Base-by-base conservation (phyloP, 2,329 filamentous ascomycete species). In the Trichoderma brevicompactum region DNA sequence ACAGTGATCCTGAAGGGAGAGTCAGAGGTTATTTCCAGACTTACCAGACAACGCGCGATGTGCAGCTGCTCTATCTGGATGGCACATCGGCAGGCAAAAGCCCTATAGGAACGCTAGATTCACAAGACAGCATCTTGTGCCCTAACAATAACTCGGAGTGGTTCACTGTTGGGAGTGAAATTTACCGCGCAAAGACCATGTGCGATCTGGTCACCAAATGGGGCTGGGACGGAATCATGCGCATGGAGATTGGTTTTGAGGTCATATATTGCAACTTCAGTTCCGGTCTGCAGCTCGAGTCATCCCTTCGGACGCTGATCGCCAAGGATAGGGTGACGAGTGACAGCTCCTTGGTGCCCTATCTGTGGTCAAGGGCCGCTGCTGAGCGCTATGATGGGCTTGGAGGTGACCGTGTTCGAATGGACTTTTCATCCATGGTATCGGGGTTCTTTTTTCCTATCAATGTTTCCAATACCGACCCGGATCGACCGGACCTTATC, bases 191-290 rank as follows among this genome's bases (percentile, higher is more conserved):
- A 0, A 55, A 70, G 1, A 79, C 80, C 1, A 75, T 91, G 1
- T 92, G 90, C 73, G 74, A 80, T 0, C 69, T 89, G 9, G 80
- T 84, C 9, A 74, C 50, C 66, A 74, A 70, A 62, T 85, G 74
- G 88, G 84, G 84, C 9, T 80, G 90, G n/a, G 85, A 91, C 70
- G 88, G 87, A 0, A 79, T 91, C 23, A 75, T 92, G 2, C 83
- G 89, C 10, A 88, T 88, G 82, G 89, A 92, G 71, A 82, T 83
- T 17, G 89, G 89, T 0, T 91, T 91, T 69, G 89, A 92, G 74
- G 80, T 90, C 61, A 89, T 92, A 56, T 78, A 89, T 19, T 92
- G 89, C 73, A 78, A 88, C 61, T 92, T 92, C 52, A 68, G 70
- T 9, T 68, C 77, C 2, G 80, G 80, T 0, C 67, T 85, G 10